Base-by-base conservation (phyloP, 2,329 filamentous ascomycete species). In the Coleophoma cylindrospora region DNA sequence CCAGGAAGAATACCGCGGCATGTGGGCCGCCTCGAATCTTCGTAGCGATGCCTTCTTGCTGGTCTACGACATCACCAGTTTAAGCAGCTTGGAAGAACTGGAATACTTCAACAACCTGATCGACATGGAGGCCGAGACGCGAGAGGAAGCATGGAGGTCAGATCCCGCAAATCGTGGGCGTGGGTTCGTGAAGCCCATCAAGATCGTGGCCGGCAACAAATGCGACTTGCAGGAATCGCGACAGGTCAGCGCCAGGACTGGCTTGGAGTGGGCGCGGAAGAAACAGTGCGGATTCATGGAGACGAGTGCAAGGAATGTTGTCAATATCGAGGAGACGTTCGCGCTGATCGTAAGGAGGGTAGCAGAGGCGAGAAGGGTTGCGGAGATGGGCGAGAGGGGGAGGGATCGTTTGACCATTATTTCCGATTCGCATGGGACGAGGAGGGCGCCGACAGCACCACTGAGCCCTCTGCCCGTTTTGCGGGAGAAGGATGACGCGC, bases 261-360 rank as follows among this genome's bases (percentile, higher is more conserved):
- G 89, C 0, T 72, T 92, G 40, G 86, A 91, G 59, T 94, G 89
- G 88, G 87, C 89, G 46, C 74, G 87, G 53, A 74, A 73, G 52
- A 75, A 80, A 49, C 83, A 83, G 40, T 92, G 87, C 69, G 89
- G 88, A 37, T 94, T 94, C 70, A 94, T 94, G 89, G 89, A 94
- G 78, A 94, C 89, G 54, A 90, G 86, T 62, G 89, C 89, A 4
- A 74, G 88, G 49, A 81, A 91, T 61, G 87, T 90, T 74, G 89
- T 94, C 57, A 94, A 94, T 66, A 89, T 94, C 54, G 89, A 94
- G 67, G 89, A 94, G 77, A 92, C 88, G 0, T 94, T 94, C 74
- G 87, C 86, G 34, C 75, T 84, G 37, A 80, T 85, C 52, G 77
- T 85, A 40, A 73, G 80, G 22, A 73, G 81, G 47, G 82, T 86